phyloP scores from a whole-genome alignment of 768 basidiomycete species.

The Kwoniella europaea region DNA sequence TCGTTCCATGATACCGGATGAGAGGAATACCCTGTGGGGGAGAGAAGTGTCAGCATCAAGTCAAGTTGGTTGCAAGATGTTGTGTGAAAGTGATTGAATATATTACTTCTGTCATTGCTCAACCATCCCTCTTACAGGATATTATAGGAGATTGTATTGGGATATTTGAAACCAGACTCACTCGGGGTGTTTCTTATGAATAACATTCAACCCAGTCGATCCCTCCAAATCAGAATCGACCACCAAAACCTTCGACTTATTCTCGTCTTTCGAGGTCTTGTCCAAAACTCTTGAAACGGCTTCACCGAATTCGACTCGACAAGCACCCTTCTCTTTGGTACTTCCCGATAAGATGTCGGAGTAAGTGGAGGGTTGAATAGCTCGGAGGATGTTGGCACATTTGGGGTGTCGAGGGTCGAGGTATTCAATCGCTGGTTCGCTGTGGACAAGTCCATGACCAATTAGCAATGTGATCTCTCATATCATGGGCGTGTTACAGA shows the following conservation, averaged over 20 bases:
- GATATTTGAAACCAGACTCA: slow-evolving; percentile 67
- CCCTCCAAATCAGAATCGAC: slow-evolving; percentile 89
- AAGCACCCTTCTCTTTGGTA: slow-evolving; percentile 75
- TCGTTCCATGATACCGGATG: slow-evolving; percentile 67
- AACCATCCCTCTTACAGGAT: too few relatives aligned
- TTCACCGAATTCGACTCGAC: slow-evolving; percentile 82
- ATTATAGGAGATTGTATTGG: too few relatives aligned
- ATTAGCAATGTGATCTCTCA: too few relatives aligned
- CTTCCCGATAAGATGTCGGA: slow-evolving; percentile 73
- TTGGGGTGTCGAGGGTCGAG: slow-evolving; percentile 68
- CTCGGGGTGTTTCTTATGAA: slow-evolving; percentile 88
- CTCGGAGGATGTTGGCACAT: slow-evolving; percentile 65
- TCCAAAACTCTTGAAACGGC: slow-evolving; percentile 81
- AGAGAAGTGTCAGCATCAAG: not conserved
- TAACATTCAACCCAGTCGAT: slow-evolving; percentile 83
- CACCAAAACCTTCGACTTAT: slow-evolving; percentile 78
- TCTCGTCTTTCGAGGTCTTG: slow-evolving; percentile 74
- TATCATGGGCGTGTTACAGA: too few relatives aligned
- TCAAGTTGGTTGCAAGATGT: not conserved
- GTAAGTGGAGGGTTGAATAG: slow-evolving; percentile 67
- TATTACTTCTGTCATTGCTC: slow-evolving; percentile 66
- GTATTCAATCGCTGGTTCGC: slow-evolving; percentile 78
- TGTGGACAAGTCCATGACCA: slow-evolving; percentile 28
- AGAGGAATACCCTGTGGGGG: slow-evolving; percentile 28
- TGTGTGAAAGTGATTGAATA: not conserved